These are phyloP conservation scores for Geosmithia morbida DNA, from an alignment of 2,329 filamentous ascomycete species.

Conservation along the genomic window DNA sequence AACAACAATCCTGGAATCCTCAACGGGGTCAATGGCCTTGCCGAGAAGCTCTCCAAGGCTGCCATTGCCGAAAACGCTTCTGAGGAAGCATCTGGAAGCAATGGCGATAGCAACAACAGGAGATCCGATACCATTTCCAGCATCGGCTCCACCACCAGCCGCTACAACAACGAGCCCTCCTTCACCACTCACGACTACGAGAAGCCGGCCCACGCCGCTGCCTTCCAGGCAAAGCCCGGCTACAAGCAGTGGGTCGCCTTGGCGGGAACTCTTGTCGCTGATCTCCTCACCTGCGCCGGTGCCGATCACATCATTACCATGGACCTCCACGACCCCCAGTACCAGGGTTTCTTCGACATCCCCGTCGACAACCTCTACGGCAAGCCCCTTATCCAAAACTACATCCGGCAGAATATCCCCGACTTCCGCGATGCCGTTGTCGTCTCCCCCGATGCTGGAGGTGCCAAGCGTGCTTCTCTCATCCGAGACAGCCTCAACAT, in stretches of 20 bases:
- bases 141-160: slow-evolving; percentile 16
- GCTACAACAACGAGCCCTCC: slow-evolving; percentile 20
- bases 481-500: slow-evolving; percentile 89
- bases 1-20: slow-evolving; percentile 49
- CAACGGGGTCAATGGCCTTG: slow-evolving; percentile 54
- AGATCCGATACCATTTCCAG: slow-evolving; percentile 21
- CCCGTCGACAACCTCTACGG: slow-evolving; percentile 96
- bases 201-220: slow-evolving; percentile 38
- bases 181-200: slow-evolving; percentile 53
- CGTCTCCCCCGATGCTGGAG: slow-evolving; percentile 91
- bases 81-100: slow-evolving; percentile 45
- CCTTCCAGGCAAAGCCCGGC: slow-evolving; percentile 68
- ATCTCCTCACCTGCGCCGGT: slow-evolving; percentile 87
- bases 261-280: slow-evolving; percentile 85
- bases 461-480: slow-evolving; percentile 87
- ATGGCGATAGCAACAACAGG: slow-evolving; percentile 18
- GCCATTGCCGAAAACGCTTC: slow-evolving; percentile 39
- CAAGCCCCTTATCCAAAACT: slow-evolving; percentile 55
- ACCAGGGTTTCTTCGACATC: slow-evolving; percentile 98
- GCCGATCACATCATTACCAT: slow-evolving; percentile 97
- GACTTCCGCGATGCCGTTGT: slow-evolving; percentile 79
- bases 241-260: slow-evolving; percentile 99
- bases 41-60: slow-evolving; percentile 59
- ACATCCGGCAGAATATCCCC: slow-evolving; percentile 68
- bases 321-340: slow-evolving; percentile 92